Base-by-base conservation (phyloP, 2,329 filamentous ascomycete species). In the Trichophyton benhamiae region DNA sequence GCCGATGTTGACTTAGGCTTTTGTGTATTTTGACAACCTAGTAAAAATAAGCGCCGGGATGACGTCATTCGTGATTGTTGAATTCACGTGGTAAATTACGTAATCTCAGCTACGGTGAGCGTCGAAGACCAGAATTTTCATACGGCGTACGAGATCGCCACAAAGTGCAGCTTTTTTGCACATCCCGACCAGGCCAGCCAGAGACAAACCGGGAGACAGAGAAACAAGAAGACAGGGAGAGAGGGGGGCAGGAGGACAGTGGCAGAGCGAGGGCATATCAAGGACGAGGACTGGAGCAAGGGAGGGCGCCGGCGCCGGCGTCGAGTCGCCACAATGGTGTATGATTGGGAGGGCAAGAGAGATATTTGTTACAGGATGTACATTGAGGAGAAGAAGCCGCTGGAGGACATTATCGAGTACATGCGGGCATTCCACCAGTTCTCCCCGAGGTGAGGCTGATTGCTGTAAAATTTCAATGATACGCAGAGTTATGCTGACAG, bases 371-470 rank as follows among this genome's bases (percentile, higher is more conserved):
- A 82, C 72, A 82, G 83, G 66, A 82, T 94, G 69, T 94, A 91
- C 68, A 88, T 92, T 66, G 82, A 85, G 63, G 87, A 94, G 75
- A 84, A 84, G 67, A 86, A 82, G 75, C 82, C 84, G 46, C 76
- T 91, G 62, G 84, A 87, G 68, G 85, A 91, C 66, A 87, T 94
- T 48, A 87, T 89, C 78, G 80, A 85, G 27, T 84, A 85, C 69
- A 86, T 90, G 80, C 83, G 79, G 65, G 77, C 77, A 61, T 77
- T 80, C 62, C 79, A 87, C 76, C 80, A 83, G 64, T 90, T 91
- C 72, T 79, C 83, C 33, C 87, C 88, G 22, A 88, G 85, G 86
- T 88, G 77, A 72, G 79, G 71, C 38, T 57, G 30, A 44, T n/a
- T 38, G 9, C 33, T 11, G 8, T 38, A 38, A 13, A 38, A 38